phyloP scores from a whole-genome alignment of 768 basidiomycete genomes.

The Hydnum rufescens region DNA sequence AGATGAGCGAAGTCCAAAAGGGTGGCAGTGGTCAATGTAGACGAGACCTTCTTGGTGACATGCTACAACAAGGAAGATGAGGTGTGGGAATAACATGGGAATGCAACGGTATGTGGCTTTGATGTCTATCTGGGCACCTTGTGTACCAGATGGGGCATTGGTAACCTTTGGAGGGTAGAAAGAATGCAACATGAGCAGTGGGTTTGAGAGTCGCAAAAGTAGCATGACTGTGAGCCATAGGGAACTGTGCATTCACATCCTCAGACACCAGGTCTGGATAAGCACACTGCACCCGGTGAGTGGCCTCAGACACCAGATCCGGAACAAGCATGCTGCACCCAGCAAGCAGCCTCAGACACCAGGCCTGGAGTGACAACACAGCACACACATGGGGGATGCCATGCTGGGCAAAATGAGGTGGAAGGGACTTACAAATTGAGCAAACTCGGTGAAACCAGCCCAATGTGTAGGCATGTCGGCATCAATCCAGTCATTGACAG shows the following conservation, averaged over 20 bases:
- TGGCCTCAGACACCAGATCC: too few species aligned
- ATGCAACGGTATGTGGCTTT: neutral
- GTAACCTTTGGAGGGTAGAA: neutral
- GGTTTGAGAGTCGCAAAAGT: too few species aligned
- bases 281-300: too few species aligned
- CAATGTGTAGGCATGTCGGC: neutral
- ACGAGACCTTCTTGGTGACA: neutral
- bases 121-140: neutral
- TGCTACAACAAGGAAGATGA: neutral
- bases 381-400: too few species aligned
- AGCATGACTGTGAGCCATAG: too few species aligned
- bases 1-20: neutral
- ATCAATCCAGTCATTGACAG: neutral
- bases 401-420: neutral
- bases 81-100: neutral
- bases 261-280: too few species aligned
- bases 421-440: neutral
- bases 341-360: too few species aligned
- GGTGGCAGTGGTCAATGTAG: neutral
- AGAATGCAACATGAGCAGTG: neutral
- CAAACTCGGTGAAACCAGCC: neutral
- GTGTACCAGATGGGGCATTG: neutral
- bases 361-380: too few species aligned
- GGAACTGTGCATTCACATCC: too few species aligned
- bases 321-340: too few species aligned